A percentile compares a stretch with the other conserved stretches of the same genome.
Evolutionary conservation across 495 filamentous ascomycete species (phyloP).

Genomic region (Daldinia decipiens): DNA sequence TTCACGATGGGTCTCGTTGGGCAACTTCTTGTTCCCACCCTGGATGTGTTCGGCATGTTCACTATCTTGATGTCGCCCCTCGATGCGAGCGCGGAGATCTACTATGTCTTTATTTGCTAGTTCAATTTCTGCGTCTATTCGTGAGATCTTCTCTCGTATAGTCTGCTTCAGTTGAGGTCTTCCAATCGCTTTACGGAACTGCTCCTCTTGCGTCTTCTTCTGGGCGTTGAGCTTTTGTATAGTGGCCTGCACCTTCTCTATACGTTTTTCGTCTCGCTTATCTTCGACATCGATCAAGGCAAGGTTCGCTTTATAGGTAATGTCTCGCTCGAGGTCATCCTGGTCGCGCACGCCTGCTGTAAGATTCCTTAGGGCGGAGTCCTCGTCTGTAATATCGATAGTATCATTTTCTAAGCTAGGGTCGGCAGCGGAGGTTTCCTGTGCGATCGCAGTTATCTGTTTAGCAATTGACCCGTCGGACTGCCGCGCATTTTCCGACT

Average conservation of each 20-base stretch:
- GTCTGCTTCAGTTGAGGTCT: conserved; percentile 56
- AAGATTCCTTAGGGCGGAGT: conserved; percentile 70
- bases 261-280: conserved; percentile 84
- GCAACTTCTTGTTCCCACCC: conserved; percentile 61
- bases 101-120: conserved; percentile 72
- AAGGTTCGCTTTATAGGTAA: conserved; percentile 76
- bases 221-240: conserved; percentile 63
- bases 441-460: conserved; percentile 9
- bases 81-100: conserved; percentile 82
- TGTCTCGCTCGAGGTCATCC: conserved; percentile 83
- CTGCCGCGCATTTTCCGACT: not conserved
- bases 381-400: conserved; percentile 57
- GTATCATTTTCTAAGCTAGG: conserved; percentile 4
- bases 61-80: conserved; percentile 68
- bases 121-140: conserved; percentile 68
- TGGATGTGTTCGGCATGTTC: conserved; percentile 54
- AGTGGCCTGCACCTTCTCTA: conserved; percentile 76
- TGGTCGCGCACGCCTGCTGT: conserved; percentile 82
- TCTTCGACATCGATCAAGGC: conserved; percentile 84
- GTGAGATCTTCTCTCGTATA: conserved; percentile 70
- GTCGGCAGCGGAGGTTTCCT: conserved; percentile 7
- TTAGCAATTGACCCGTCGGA: conserved; percentile 9
- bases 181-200: conserved; percentile 50
- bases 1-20: conserved; percentile 84
- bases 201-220: conserved; percentile 55